Percentiles rank a stretch among this genome's conserved stretches.
Conservation (phyloP, 805 yeast species). For the Candida incommunis region DNA sequence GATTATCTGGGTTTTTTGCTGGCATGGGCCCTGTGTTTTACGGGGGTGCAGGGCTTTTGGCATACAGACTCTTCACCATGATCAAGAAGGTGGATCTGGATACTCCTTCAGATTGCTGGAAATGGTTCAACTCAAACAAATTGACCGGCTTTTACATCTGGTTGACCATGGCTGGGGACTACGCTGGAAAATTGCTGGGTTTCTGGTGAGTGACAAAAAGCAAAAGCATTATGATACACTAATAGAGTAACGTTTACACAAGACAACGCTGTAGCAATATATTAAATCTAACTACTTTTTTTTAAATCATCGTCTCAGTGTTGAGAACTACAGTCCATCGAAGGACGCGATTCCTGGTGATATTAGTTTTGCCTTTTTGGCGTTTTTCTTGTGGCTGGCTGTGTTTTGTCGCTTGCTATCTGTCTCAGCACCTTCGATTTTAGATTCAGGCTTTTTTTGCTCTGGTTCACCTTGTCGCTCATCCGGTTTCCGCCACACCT, state of each 20-base stretch:
- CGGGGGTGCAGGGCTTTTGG: constrained; percentile 48
- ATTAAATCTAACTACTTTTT: no score
- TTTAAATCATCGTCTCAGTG: no score
- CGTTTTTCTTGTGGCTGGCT: constrained; percentile 1
- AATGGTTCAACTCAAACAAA: constrained; percentile 62
- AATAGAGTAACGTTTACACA: no score
- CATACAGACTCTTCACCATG: constrained; percentile 53
- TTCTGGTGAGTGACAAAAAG: constrained; percentile 2
- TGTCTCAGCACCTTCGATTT: constrained; percentile 4
- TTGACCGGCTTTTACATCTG: constrained; percentile 34
- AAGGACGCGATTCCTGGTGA: background rate
- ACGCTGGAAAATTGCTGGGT: constrained; percentile 18
- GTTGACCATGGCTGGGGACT: constrained; percentile 24
- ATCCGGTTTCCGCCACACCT: constrained; percentile 45
- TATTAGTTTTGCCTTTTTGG: constrained; percentile 1
- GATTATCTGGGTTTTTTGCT: constrained; percentile 56
- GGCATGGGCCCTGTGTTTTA: constrained; percentile 83
- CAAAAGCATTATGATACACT: background rate
- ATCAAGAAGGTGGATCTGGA: constrained; percentile 65
- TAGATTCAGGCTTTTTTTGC: constrained; percentile 3
- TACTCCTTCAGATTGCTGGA: constrained; percentile 72
- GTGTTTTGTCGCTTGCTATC: constrained; percentile 5
- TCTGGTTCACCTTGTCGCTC: constrained; percentile 7
- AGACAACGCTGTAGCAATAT: no score
- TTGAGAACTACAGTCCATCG: background rate